Evolutionary conservation across 192 early-diverging fungal species (phyloP).

Genomic region (Coemansia sp.): DNA sequence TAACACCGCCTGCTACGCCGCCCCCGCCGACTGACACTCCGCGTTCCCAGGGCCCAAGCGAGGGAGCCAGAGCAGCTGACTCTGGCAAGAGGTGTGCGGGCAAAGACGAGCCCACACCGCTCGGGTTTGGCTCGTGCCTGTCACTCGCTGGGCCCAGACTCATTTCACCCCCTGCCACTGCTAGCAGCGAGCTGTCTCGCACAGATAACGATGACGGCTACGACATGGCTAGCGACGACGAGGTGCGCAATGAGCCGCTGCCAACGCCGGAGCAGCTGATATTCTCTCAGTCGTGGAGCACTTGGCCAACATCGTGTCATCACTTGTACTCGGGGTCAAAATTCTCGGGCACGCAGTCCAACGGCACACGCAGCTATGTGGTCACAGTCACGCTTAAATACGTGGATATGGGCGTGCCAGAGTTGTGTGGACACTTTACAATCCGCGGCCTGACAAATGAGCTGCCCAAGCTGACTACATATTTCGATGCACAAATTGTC

Average conservation of each 20-base stretch:
- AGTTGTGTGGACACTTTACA: conserved; percentile 70
- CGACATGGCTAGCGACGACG: conserved; percentile 15
- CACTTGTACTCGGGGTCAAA: conserved; percentile 52
- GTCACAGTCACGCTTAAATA: conserved; percentile 45
- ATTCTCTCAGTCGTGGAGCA: conserved; percentile 50
- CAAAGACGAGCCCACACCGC: neutral
- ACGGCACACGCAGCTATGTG: conserved; percentile 43
- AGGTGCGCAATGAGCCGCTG: conserved; percentile 31
- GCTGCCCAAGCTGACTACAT: conserved; percentile 70
- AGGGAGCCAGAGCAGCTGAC: neutral
- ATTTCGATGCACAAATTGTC: conserved; percentile 76
- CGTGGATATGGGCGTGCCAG: conserved; percentile 66
- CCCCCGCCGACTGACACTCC: neutral
- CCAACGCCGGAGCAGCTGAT: conserved; percentile 51
- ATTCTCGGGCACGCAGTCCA: conserved; percentile 50
- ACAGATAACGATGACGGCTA: neutral
- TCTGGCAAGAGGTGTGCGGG: neutral
- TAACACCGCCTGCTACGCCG: neutral
- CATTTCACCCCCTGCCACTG: neutral
- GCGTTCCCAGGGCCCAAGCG: neutral
- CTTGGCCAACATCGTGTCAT: conserved; percentile 52
- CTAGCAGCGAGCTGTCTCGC: too few species aligned
- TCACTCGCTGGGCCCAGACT: neutral
- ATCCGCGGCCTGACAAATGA: conserved; percentile 72
- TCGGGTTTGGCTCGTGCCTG: neutral